phyloP scores from a whole-genome alignment of 2,329 filamentous ascomycete genomes.

The Verticillium tricorpus region DNA sequence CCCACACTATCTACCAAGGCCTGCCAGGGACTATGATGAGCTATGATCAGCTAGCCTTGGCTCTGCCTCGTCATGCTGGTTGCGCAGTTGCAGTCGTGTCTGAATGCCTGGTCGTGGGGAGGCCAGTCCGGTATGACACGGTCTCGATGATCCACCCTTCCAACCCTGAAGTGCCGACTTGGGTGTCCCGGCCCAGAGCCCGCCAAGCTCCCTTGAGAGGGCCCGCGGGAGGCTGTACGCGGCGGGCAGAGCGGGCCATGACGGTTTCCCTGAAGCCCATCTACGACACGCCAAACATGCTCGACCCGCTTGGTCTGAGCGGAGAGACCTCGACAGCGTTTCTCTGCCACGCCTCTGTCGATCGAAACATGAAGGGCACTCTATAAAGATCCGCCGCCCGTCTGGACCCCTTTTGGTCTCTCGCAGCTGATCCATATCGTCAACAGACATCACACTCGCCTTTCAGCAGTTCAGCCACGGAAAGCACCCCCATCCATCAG shows the following conservation, averaged over 20 bases:
- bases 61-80: not conserved
- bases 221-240: not conserved
- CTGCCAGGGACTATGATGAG: too few relatives aligned
- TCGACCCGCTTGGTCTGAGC: not conserved
- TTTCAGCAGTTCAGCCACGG: not conserved
- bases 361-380: not conserved
- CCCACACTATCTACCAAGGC: not conserved
- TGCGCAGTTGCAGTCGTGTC: constrained; percentile 7
- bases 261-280: not conserved
- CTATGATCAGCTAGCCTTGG: not conserved
- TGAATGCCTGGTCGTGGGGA: not conserved
- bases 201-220: not conserved
- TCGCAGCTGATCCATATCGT: not conserved
- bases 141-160: not conserved
- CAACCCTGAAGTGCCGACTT: not conserved
- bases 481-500: not conserved
- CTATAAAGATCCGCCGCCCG: not conserved
- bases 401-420: not conserved
- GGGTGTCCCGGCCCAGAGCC: not conserved
- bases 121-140: not conserved
- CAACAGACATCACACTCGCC: not conserved
- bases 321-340: not conserved
- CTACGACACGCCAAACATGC: not conserved
- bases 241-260: not conserved
- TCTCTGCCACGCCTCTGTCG: not conserved